Evolutionary conservation across 2,329 filamentous ascomycete genomes (phyloP), one percentile per base, ranked within the genome.

Genomic region (Alternaria dauci): DNA sequence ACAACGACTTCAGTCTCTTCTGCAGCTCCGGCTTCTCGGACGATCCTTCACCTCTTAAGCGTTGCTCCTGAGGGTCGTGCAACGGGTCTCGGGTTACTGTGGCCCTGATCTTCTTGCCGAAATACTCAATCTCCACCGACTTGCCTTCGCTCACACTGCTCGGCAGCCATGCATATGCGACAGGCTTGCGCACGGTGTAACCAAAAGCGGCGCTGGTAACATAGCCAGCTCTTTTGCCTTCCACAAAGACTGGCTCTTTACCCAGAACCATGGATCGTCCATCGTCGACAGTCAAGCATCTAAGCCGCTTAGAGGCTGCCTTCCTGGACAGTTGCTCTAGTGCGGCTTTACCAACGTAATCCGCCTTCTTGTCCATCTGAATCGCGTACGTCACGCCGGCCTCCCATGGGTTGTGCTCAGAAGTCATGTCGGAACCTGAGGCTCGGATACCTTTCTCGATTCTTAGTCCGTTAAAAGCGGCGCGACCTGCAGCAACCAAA

Each of bases 141-240:
- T 82, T 79, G 0, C 86, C 86, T 43, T 85, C 82, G 0, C 54
- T 58, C 2, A 88, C 68, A 2, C 65, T 68, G 11, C 72, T 79
- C 0, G 86, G 86, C 12, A 89, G 74, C 77, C 86, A 88, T 0
- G 86, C 83, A 70, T 86, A 89, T 0, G 86, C 87, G 12, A 89
- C 79, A 0, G 87, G 87, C 72, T 85, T 87, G 26, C 85, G 75
- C 9, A 89, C 71, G 0, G 84, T 86, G 67, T 86, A 89, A 0
- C 85, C 87, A 67, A 88, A 89, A 0, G 84, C 86, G 1, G 87
- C 83, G 52, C 81, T 89, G 2, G 86, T 88, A 26, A 89, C 80
- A 62, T 89, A 89, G 0, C 88, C 87, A 1, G 78, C 79, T 0
- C 82, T 65, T 55, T 81, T 74, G 8, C 81, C 82, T 2, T 82